These are phyloP conservation scores for Diaporthe aspalathi DNA, from an alignment of 2,329 filamentous ascomycete species.

Conservation along the genomic window DNA sequence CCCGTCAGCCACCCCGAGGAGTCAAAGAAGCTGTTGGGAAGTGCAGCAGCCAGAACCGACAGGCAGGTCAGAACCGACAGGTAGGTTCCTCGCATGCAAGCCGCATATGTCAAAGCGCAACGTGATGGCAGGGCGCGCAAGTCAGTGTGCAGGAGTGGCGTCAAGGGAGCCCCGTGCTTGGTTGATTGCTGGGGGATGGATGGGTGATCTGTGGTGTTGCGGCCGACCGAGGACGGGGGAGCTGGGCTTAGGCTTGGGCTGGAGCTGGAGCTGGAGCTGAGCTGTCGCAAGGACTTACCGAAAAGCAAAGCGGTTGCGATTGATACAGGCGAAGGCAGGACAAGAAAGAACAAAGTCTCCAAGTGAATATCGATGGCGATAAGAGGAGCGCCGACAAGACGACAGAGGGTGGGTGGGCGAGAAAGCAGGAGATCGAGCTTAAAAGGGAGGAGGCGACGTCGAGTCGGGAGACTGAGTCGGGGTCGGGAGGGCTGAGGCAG, in stretches of 20 bases:
- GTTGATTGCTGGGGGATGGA: not conserved
- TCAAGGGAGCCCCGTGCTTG: constrained; percentile 25
- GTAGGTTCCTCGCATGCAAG: constrained; percentile 29
- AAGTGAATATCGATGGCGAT: constrained; percentile 16
- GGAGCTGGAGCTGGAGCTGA: not conserved
- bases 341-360: not conserved
- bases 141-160: constrained; percentile 23
- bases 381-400: constrained; percentile 26
- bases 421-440: constrained; percentile 33
- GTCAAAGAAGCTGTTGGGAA: constrained; percentile 32
- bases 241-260: not conserved
- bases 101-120: constrained; percentile 32
- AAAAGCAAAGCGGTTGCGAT: constrained; percentile 18
- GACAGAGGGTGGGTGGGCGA: constrained; percentile 18
- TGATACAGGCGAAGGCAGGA: constrained; percentile 20
- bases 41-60: constrained; percentile 36
- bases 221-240: constrained; percentile 7
- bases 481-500: constrained; percentile 20
- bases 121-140: constrained; percentile 23
- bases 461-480: constrained; percentile 27
- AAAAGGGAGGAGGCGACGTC: constrained; percentile 37
- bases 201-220: constrained; percentile 10
- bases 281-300: constrained; percentile 35
- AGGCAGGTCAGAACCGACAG: constrained; percentile 34
- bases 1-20: not conserved